Base-by-base conservation (phyloP, 176 grass and related monocot species). In the Calamus simplicifolius region DNA sequence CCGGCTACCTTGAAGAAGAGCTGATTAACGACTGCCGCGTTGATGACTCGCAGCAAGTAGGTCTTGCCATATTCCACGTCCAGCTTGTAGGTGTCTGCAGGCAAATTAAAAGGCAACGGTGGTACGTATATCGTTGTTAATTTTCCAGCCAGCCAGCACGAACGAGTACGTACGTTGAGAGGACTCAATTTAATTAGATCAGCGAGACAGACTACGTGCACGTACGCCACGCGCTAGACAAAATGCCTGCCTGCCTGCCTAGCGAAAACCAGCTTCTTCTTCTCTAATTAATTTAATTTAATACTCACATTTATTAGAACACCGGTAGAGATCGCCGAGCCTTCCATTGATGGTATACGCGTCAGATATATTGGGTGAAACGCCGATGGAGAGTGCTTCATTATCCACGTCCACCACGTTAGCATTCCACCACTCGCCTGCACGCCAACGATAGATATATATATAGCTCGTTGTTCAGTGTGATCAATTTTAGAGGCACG, bases 401-500 rank as follows among this genome's bases (percentile, higher is more conserved):
- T 52, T 55, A 4, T 62, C 50, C 4, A 83, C 25, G 12, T 85
- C 75, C 4, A 56, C 61, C 50, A 79, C 58, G 67, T 91, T 69
- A 30, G 14, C 61, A 57, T 92, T 83, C 88, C 88, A 92, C 88
- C 88, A 86, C 76, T 86, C 88, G 51, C 88, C 82, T 82, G 56
- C 18, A 25, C 13, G 19, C 15, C 49, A 54, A 62, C 17, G 15
- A 30, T 23, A 1, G 21, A 23, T 23, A n/a, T n/a, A n/a, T n/a
- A n/a, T n/a, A n/a, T n/a, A 43, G 35, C 35, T 10, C 5, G 35
- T 0, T 43, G 8, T 7, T 43, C 10, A 0, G 35, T 10, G 12
- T 43, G 12, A 13, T n/a, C n/a, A n/a, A n/a, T 43, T 43, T 43
- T 43, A 2, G 2, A 10, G 35, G 12, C 35, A 3, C 21, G 8